Evolutionary conservation across 1,139 yeast genomes (phyloP).

Genomic region (Suhomyces choctaworum): DNA sequence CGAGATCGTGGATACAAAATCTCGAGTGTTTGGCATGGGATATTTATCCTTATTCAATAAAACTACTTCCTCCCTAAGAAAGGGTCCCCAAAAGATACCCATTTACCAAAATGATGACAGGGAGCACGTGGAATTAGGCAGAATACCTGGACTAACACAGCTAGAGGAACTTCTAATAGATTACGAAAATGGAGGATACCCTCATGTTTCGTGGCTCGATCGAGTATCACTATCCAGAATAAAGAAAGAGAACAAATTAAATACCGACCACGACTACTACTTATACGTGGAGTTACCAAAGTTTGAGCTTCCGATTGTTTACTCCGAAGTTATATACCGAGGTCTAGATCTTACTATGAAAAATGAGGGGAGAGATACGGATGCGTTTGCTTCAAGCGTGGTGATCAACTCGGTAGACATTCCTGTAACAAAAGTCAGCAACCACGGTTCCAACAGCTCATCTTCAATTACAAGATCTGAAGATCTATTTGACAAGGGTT

Average conservation of each 20-base stretch:
- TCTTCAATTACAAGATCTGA: neutral
- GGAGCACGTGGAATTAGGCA: constrained; percentile 25
- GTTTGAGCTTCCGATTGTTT: constrained; percentile 81
- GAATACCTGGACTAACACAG: constrained; percentile 26
- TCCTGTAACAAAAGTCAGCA: constrained; percentile 18
- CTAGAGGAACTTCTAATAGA: constrained; percentile 58
- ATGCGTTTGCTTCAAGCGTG: constrained; percentile 22
- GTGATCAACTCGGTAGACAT: constrained; percentile 41
- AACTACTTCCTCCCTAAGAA: constrained; percentile 30
- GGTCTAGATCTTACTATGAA: constrained; percentile 13
- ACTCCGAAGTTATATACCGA: constrained; percentile 52
- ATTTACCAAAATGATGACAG: constrained; percentile 16
- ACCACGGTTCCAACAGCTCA: constrained; percentile 4
- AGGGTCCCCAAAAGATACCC: constrained; percentile 42
- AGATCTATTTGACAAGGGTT: neutral
- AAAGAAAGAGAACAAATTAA: constrained; percentile 19
- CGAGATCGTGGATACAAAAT: constrained; percentile 60
- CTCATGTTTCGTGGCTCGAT: constrained; percentile 75
- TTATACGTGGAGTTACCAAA: constrained; percentile 70
- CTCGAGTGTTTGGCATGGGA: constrained; percentile 58
- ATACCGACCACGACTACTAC: constrained; percentile 35
- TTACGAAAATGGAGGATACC: constrained; percentile 69
- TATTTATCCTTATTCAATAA: constrained; percentile 59
- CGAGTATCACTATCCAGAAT: constrained; percentile 60
- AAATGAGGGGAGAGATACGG: constrained; percentile 13